Conservation (phyloP, 495 filamentous ascomycete species). For the Aspergillus coremiiformis region DNA sequence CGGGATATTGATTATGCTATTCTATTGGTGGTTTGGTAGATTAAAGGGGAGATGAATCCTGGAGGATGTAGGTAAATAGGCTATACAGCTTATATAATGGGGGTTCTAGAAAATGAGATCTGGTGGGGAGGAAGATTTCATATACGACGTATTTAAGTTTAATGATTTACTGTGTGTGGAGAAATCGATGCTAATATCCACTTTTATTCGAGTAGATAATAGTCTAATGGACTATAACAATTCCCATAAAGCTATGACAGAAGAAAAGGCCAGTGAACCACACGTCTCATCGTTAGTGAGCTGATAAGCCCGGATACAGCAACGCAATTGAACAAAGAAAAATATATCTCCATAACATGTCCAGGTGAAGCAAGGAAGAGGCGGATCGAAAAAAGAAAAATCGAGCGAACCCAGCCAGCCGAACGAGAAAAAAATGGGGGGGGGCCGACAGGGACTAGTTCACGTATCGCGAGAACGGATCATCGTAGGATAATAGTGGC, state of each 20-base stretch:
- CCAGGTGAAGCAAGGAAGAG: background rate
- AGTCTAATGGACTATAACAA: background rate
- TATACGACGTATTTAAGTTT: too few relatives aligned
- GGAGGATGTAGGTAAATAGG: too few relatives aligned
- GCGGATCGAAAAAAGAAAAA: background rate
- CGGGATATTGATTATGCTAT: too few relatives aligned
- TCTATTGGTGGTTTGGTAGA: too few relatives aligned
- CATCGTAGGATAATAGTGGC: background rate
- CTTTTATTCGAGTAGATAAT: background rate
- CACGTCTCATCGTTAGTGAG: background rate
- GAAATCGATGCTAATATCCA: background rate
- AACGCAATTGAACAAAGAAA: background rate
- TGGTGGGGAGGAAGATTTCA: too few relatives aligned
- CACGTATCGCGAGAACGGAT: background rate
- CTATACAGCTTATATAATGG: too few relatives aligned
- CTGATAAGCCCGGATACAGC: background rate
- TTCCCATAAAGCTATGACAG: too few relatives aligned
- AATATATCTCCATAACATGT: background rate
- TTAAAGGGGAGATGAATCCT: too few relatives aligned
- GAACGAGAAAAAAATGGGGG: background rate
- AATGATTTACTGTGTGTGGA: background rate
- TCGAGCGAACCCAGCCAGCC: background rate
- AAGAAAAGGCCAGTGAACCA: background rate
- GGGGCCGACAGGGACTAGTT: background rate
- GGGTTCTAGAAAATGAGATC: background rate